Evolutionary conservation across 129 eudicot genomes (phyloP).

Genomic region (Flaveria bidentis): DNA sequence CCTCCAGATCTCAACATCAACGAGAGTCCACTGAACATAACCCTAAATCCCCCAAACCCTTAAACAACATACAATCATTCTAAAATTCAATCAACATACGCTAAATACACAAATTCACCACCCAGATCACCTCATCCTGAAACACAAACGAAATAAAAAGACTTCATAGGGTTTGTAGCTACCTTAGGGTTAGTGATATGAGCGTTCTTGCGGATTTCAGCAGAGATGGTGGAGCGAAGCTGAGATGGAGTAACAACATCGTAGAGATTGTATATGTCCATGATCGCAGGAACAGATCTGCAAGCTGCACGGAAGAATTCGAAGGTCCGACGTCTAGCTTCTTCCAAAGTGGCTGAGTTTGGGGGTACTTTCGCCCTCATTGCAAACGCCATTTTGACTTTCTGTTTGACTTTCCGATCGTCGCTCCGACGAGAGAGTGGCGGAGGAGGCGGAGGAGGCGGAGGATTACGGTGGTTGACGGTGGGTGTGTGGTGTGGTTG

Average conservation of each 20-base stretch:
- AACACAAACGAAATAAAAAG: background rate
- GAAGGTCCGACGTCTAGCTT: conserved; percentile 69
- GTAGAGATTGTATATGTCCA: conserved; percentile 75
- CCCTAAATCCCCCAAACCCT: too few relatives aligned
- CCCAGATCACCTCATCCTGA: background rate
- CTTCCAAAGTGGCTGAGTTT: conserved; percentile 62
- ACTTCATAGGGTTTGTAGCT: background rate
- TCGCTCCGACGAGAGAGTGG: background rate
- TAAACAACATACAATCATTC: background rate
- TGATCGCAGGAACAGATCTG: conserved; percentile 73
- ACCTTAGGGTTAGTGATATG: conserved; percentile 85
- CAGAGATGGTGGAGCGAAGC: conserved; percentile 76
- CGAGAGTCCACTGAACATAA: too few relatives aligned
- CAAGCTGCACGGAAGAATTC: conserved; percentile 79
- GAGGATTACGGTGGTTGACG: background rate
- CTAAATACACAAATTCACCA: background rate
- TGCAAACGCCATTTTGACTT: conserved; percentile 52
- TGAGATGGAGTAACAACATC: conserved; percentile 67
- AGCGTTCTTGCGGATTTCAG: conserved; percentile 80
- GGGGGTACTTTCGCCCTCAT: conserved; percentile 64
- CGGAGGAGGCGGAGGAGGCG: background rate
- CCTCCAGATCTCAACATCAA: too few relatives aligned
- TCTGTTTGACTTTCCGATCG: background rate
- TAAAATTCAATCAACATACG: conserved; percentile 9
- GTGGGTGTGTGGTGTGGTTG: too few relatives aligned